phyloP scores from a whole-genome alignment of 805 yeast genomes.

The Candida arabinofermentans region DNA sequence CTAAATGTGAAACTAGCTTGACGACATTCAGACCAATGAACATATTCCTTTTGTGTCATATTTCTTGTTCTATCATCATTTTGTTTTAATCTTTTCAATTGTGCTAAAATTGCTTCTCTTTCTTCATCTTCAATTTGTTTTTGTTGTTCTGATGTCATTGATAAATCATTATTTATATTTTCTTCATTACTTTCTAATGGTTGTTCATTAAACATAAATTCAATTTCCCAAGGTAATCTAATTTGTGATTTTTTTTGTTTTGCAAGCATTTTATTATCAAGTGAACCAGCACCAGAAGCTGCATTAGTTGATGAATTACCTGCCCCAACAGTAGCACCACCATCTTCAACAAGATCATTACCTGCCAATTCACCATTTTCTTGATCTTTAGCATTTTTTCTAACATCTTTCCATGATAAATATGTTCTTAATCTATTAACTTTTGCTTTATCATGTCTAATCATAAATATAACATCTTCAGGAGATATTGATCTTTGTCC shows the following conservation, averaged over 20 bases:
- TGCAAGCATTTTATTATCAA: constrained; percentile 44
- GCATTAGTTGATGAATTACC: constrained; percentile 18
- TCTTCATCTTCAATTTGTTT: constrained; percentile 69
- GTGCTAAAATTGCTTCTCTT: constrained; percentile 81
- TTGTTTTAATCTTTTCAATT: constrained; percentile 80
- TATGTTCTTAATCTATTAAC: constrained; percentile 89
- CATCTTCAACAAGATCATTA: constrained; percentile 31
- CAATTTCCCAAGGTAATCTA: constrained; percentile 91
- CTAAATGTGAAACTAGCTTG: constrained; percentile 96
- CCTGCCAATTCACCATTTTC: constrained; percentile 46
- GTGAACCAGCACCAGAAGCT: constrained; percentile 26
- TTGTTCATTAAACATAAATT: constrained; percentile 89
- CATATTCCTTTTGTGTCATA: constrained; percentile 97
- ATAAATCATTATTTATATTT: constrained; percentile 44
- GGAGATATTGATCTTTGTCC: constrained; percentile 84
- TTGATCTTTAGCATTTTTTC: constrained; percentile 68
- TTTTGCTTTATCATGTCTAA: constrained; percentile 90
- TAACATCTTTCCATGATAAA: constrained; percentile 93
- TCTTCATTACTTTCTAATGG: constrained; percentile 70
- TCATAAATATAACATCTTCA: constrained; percentile 89
- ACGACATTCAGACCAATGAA: constrained; percentile 98
- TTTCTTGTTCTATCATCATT: constrained; percentile 91
- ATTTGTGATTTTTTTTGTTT: constrained; percentile 73
- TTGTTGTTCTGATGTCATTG: constrained; percentile 3
- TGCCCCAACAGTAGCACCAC: constrained; percentile 11